Conservation (phyloP, 2,329 filamentous ascomycete species). For the Cladosporium velox region DNA sequence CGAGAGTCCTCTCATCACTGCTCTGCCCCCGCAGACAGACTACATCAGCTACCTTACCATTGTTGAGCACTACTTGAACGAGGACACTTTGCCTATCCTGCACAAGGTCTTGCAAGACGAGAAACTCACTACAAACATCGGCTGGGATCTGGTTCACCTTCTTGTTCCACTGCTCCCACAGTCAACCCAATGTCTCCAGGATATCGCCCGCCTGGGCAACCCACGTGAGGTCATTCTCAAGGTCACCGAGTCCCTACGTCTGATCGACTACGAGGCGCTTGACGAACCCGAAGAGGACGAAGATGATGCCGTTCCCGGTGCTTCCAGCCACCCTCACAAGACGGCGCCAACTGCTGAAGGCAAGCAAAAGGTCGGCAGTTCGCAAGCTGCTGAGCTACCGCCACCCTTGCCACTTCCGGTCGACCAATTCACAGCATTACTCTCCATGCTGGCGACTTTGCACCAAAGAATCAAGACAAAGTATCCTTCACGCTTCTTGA, state of each 20-base stretch:
- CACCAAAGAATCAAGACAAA: conserved; percentile 76
- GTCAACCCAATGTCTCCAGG: conserved; percentile 70
- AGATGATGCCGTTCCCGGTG: conserved; percentile 31
- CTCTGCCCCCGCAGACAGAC: conserved; percentile 65
- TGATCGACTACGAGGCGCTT: conserved; percentile 53
- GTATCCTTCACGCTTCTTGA: conserved; percentile 75
- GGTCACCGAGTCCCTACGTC: conserved; percentile 70
- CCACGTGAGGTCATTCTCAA: conserved; percentile 81
- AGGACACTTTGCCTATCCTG: conserved; percentile 66
- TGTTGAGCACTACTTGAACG: conserved; percentile 70
- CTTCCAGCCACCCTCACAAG: conserved; percentile 29
- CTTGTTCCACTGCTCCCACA: conserved; percentile 66
- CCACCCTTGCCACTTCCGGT: conserved; percentile 44
- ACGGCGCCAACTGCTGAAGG: conserved; percentile 27
- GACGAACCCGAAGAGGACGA: conserved; percentile 59
- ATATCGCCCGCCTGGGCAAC: conserved; percentile 75
- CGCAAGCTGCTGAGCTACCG: conserved; percentile 29
- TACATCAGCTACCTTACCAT: conserved; percentile 77
- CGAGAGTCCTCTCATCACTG: conserved; percentile 56
- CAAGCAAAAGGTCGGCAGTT: conserved; percentile 15
- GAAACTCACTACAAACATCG: conserved; percentile 71
- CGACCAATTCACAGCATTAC: conserved; percentile 66
- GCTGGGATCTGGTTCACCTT: conserved; percentile 80
- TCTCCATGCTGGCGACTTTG: conserved; percentile 71
- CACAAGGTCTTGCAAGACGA: conserved; percentile 69